These are phyloP conservation scores for Penicillium parvum DNA, from an alignment of 495 filamentous ascomycete genomes.

Conservation along the genomic window DNA sequence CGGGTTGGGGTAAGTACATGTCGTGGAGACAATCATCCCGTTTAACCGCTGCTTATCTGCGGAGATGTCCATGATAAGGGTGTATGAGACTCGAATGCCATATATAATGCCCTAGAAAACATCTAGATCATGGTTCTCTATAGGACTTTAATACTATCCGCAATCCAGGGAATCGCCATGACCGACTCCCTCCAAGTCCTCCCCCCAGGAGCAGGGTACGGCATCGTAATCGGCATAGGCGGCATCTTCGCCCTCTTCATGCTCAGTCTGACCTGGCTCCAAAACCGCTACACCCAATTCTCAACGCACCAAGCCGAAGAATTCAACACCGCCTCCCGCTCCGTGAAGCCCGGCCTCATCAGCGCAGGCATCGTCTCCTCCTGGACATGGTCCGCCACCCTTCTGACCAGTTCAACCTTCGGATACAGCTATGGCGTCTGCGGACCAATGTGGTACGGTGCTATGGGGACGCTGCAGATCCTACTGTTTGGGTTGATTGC, in stretches of 20 bases:
- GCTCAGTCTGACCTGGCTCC: slow-evolving; percentile 38
- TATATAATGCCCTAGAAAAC: no score
- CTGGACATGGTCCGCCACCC: slow-evolving; percentile 45
- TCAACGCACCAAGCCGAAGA: slow-evolving; percentile 43
- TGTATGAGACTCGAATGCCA: no score
- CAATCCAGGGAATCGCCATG: no score
- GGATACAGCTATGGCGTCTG: slow-evolving; percentile 48
- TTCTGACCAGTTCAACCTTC: slow-evolving; percentile 43
- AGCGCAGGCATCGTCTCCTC: slow-evolving; percentile 45
- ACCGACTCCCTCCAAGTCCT: slow-evolving; percentile 21
- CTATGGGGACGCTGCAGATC: slow-evolving; percentile 41
- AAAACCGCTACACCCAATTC: slow-evolving; percentile 46
- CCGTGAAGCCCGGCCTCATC: slow-evolving; percentile 47
- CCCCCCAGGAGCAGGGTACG: slow-evolving; percentile 38
- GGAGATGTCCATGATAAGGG: neutral
- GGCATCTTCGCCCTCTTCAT: slow-evolving; percentile 42
- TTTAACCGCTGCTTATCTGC: neutral
- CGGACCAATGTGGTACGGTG: slow-evolving; percentile 44
- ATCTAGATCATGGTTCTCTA: no score
- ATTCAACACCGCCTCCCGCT: slow-evolving; percentile 48
- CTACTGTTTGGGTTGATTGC: slow-evolving; percentile 40
- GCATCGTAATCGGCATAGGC: slow-evolving; percentile 48
- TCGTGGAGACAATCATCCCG: neutral
- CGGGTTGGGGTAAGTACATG: slow-evolving; percentile 5
- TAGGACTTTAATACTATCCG: no score